Conservation (phyloP, 2,329 filamentous ascomycete genomes). For the Exophiala dermatitidis region DNA sequence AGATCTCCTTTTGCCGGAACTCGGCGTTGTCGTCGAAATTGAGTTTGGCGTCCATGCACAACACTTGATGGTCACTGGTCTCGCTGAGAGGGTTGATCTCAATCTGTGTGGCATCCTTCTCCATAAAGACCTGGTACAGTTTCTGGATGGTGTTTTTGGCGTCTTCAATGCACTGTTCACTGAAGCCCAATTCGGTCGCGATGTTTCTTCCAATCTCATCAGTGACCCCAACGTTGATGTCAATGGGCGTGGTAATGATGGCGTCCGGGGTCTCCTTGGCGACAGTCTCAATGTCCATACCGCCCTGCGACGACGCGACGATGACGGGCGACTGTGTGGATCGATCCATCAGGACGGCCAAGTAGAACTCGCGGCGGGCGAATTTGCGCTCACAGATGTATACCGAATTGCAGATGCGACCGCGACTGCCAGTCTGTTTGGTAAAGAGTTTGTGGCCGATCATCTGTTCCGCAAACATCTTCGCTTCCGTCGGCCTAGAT, state of each 20-base stretch:
- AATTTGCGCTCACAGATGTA: constrained; percentile 99
- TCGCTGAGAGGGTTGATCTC: constrained; percentile 99
- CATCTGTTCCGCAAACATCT: constrained; percentile 99
- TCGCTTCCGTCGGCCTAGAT: constrained; percentile 69
- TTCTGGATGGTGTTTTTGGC: constrained; percentile 97
- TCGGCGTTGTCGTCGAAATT: constrained; percentile 98
- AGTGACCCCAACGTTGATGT: constrained; percentile 91
- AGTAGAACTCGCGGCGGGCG: constrained; percentile 96
- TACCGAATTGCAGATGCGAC: constrained; percentile 91
- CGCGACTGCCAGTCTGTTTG: constrained; percentile 93
- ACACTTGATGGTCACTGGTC: constrained; percentile 94
- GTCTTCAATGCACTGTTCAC: constrained; percentile 91
- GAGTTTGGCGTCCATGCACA: constrained; percentile 99
- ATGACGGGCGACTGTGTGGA: constrained; percentile 85
- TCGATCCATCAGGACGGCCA: constrained; percentile 97
- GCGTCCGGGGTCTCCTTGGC: constrained; percentile 96
- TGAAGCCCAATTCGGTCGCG: constrained; percentile 89
- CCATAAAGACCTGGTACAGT: constrained; percentile 96
- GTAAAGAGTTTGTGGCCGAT: constrained; percentile 99
- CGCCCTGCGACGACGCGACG: constrained; percentile 94
- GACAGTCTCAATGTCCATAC: constrained; percentile 98
- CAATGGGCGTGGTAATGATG: constrained; percentile 86
- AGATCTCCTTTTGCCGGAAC: constrained; percentile 95
- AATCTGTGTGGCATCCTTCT: constrained; percentile 98
- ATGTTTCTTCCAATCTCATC: constrained; percentile 90